Conservation (phyloP, 2,329 filamentous ascomycete genomes). For the Monilinia polystroma region DNA sequence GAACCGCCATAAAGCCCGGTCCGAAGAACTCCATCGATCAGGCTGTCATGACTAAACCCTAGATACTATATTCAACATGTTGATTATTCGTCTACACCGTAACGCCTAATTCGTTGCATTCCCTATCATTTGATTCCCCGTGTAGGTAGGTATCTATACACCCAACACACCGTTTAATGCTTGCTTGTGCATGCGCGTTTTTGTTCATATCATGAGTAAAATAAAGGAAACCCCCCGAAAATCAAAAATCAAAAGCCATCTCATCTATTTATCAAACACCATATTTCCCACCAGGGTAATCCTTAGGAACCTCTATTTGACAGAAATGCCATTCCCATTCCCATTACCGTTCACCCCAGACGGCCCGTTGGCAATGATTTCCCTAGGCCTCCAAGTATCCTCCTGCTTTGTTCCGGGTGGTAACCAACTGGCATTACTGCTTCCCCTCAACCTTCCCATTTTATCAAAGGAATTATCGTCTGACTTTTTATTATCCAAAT, state of each 20-base stretch:
- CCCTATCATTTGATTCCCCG: background rate
- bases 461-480: conserved; percentile 57
- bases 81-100: background rate
- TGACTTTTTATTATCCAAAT: conserved; percentile 40
- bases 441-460: conserved; percentile 48
- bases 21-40: background rate
- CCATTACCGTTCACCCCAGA: conserved; percentile 6
- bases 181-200: conserved; percentile 8
- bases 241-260: conserved; percentile 5
- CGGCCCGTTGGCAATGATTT: conserved; percentile 17
- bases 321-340: conserved; percentile 12
- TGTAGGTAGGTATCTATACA: background rate
- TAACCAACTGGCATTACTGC: conserved; percentile 59
- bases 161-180: background rate
- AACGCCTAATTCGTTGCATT: background rate
- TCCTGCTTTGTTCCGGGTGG: conserved; percentile 81
- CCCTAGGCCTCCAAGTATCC: conserved; percentile 67
- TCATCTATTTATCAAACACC: conserved; percentile 15
- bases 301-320: background rate
- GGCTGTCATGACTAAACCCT: background rate
- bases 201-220: conserved; percentile 12
- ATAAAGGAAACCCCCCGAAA: background rate
- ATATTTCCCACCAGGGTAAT: background rate
- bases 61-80: conserved; percentile 13
- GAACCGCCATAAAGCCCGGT: background rate